These are phyloP conservation scores for Prunus yedoensis DNA, from an alignment of 331 rosid genomes.

Conservation along the genomic window DNA sequence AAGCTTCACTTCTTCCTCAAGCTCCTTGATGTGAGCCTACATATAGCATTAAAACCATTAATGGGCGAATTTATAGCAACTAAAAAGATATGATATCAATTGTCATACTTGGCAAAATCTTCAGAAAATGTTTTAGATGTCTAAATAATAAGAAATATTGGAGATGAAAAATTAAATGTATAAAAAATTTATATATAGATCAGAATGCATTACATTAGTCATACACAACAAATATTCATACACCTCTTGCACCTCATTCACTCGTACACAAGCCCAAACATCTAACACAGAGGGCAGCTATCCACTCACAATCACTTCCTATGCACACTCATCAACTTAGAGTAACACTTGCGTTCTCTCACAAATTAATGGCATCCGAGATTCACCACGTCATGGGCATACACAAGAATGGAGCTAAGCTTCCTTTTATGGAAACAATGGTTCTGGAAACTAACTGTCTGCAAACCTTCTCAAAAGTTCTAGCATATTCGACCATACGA, in stretches of 20 bases:
- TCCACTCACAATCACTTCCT: not conserved
- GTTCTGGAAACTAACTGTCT: not conserved
- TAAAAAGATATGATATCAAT: not conserved
- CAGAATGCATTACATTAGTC: not conserved
- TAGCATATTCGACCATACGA: not conserved
- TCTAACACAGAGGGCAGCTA: not conserved
- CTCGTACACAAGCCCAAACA: not conserved
- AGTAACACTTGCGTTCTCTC: not conserved
- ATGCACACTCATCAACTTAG: not conserved
- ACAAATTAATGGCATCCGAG: not conserved
- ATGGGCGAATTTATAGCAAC: constrained; percentile 4
- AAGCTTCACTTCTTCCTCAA: constrained; percentile 98
- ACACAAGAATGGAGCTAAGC: not conserved
- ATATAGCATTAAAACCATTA: constrained; percentile 32
- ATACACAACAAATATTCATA: not conserved
- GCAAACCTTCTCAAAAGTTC: not conserved
- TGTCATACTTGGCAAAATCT: not conserved
- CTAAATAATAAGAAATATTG: not conserved
- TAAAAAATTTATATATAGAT: not conserved
- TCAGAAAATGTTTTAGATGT: not conserved
- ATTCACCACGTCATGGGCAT: not conserved
- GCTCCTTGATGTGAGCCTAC: constrained; percentile 93
- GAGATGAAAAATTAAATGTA: not conserved
- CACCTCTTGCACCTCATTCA: not conserved
- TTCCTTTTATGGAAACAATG: not conserved